These are phyloP conservation scores for Candida coquimbonensis DNA, from an alignment of 805 yeast genomes.

Conservation along the genomic window DNA sequence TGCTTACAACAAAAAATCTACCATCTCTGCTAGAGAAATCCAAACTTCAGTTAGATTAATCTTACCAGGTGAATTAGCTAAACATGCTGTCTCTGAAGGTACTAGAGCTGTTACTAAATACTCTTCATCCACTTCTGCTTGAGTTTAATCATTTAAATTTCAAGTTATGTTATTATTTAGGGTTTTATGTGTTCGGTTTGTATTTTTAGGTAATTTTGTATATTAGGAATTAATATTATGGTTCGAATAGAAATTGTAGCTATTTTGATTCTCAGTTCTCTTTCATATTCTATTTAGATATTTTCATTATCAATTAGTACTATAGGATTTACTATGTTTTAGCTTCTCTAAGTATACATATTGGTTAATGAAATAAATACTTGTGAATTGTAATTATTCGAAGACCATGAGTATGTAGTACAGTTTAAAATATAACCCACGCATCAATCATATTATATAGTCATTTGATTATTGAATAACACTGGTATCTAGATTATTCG, in stretches of 20 bases:
- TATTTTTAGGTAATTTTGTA: conserved; percentile 22
- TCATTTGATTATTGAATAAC: too few relatives aligned
- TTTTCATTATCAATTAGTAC: too few relatives aligned
- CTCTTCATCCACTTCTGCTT: conserved; percentile 56
- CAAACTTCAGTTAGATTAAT: conserved; percentile 98
- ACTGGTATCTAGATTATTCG: too few relatives aligned
- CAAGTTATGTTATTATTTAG: conserved; percentile 16
- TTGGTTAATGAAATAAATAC: too few relatives aligned
- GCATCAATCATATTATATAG: too few relatives aligned
- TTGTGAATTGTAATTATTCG: too few relatives aligned
- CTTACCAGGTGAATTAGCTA: conserved; percentile 97
- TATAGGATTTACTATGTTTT: too few relatives aligned
- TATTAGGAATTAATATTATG: conserved; percentile 25
- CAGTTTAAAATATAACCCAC: too few relatives aligned
- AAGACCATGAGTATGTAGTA: too few relatives aligned
- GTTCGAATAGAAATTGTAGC: conserved; percentile 11
- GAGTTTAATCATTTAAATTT: conserved; percentile 10
- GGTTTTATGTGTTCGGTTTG: conserved; percentile 23
- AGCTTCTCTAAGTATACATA: too few relatives aligned
- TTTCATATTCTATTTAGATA: too few relatives aligned
- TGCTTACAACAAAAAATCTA: conserved; percentile 97
- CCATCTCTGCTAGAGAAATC: conserved; percentile 96
- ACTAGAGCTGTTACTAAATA: conserved; percentile 96
- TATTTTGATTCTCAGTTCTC: too few relatives aligned
- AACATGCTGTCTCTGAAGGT: conserved; percentile 98